Conservation (phyloP, 169 alveolate species). For the Plasmodium inui region DNA sequence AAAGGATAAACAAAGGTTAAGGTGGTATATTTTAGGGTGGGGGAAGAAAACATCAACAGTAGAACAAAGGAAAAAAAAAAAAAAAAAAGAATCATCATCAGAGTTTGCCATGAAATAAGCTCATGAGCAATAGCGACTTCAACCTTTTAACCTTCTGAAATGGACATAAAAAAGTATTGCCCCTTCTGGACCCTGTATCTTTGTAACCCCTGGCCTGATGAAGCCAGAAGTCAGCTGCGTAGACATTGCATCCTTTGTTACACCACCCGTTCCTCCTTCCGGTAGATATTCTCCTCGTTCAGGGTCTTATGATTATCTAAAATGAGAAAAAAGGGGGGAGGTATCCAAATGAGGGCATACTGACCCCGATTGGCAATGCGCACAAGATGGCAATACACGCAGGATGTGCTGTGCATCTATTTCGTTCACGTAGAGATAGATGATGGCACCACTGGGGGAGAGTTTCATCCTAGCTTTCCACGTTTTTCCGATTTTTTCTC, state of each 20-base stretch:
- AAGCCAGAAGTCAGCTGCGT: background rate
- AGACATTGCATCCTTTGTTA: background rate
- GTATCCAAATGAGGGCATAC: background rate
- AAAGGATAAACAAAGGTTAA: background rate
- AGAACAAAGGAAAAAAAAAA: background rate
- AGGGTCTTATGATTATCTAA: slow-evolving; percentile 19
- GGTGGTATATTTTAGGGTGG: too few relatives aligned
- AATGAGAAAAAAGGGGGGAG: background rate
- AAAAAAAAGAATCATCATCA: background rate
- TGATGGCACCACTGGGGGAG: background rate
- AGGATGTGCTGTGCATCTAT: background rate
- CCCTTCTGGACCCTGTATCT: background rate
- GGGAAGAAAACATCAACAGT: background rate
- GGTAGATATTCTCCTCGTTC: slow-evolving; percentile 11
- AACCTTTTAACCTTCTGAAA: background rate
- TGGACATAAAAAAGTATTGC: background rate
- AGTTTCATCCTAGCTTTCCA: background rate
- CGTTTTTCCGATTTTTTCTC: background rate
- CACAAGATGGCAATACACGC: background rate
- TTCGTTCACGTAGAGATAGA: background rate
- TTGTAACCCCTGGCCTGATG: background rate
- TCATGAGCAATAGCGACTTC: background rate
- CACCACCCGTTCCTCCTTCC: slow-evolving; percentile 1
- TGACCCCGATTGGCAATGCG: background rate
- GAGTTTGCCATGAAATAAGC: background rate